Conservation (phyloP, 225 moss, liverwort and hornwort species). For the Pseudisothecium myosuroides region DNA sequence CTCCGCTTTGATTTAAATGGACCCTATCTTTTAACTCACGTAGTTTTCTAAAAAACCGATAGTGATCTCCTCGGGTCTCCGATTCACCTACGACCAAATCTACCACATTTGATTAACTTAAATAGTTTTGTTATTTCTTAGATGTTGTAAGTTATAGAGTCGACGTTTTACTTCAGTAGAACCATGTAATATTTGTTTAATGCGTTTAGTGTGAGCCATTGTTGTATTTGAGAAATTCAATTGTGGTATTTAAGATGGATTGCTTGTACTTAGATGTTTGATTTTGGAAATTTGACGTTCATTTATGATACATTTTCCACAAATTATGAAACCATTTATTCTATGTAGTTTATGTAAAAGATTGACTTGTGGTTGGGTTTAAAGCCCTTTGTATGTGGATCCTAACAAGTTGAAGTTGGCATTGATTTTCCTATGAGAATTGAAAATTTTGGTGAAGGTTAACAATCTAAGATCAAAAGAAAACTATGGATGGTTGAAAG, state of each 20-base stretch:
- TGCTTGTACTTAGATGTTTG: background rate
- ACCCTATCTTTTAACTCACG: no score
- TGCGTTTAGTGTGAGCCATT: no score
- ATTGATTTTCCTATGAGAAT: background rate
- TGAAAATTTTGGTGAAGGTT: background rate
- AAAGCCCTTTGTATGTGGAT: background rate
- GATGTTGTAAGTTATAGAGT: background rate
- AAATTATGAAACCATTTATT: no score
- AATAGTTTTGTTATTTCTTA: background rate
- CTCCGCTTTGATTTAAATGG: no score
- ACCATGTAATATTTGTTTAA: background rate
- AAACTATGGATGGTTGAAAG: background rate
- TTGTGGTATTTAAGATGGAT: background rate
- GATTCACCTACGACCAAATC: background rate
- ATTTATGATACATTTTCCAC: background rate
- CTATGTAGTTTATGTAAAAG: accelerated
- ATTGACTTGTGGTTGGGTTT: accelerated
- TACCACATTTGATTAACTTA: background rate
- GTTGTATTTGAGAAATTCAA: background rate
- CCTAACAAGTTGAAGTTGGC: background rate
- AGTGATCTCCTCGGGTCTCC: no score
- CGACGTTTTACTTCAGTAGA: background rate
- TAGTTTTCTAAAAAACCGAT: no score
- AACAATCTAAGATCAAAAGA: background rate
- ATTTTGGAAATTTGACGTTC: background rate